These are phyloP conservation scores for Litchi chinensis DNA, from an alignment of 345 rosid genomes.

Conservation along the genomic window DNA sequence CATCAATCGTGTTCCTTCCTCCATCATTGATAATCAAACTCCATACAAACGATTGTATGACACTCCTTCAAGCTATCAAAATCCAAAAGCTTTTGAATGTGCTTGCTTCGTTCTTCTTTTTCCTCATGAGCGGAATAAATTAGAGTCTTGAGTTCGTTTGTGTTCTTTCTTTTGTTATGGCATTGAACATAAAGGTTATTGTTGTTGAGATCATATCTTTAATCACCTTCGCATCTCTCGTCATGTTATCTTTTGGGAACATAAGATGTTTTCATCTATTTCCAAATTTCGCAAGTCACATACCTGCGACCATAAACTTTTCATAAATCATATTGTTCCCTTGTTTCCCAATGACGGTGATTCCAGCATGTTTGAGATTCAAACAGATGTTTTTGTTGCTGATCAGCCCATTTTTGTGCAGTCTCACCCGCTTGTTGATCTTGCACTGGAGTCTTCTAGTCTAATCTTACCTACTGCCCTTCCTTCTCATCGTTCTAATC, in stretches of 20 bases:
- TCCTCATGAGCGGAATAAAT: not conserved
- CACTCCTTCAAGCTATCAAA: not conserved
- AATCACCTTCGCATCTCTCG: not conserved
- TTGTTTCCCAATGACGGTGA: not conserved
- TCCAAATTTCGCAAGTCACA: not conserved
- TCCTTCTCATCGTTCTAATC: not conserved
- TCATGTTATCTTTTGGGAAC: not conserved
- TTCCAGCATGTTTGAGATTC: too few species aligned
- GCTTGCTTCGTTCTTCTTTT: not conserved
- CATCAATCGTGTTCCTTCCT: too few species aligned
- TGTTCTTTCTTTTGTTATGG: not conserved
- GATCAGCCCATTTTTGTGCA: too few species aligned
- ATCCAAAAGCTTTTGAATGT: not conserved
- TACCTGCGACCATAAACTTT: not conserved
- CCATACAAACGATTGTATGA: slow-evolving; percentile 9
- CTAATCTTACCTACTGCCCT: too few species aligned
- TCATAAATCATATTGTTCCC: not conserved
- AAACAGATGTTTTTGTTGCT: too few species aligned
- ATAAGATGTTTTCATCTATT: not conserved
- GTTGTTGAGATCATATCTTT: not conserved
- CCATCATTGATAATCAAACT: not conserved
- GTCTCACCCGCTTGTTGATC: too few species aligned
- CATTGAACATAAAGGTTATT: slow-evolving; percentile 4
- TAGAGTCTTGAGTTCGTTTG: not conserved
- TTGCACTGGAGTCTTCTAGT: too few species aligned